Evolutionary conservation across 768 basidiomycete genomes (phyloP), one percentile per base, ranked within the genome.

Genomic region (Tulasnella sp.): DNA sequence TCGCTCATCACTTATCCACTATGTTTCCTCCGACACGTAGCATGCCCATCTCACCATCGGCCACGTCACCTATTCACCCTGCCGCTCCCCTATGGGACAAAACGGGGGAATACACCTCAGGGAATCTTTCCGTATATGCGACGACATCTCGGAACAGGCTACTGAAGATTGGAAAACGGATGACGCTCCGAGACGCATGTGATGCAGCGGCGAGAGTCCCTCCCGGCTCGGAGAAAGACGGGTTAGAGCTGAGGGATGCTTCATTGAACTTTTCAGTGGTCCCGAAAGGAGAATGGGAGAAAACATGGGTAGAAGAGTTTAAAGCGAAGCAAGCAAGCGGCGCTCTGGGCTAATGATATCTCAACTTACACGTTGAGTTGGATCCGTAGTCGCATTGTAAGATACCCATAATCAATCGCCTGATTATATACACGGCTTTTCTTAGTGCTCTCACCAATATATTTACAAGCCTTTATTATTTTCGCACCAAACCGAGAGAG

Each of bases 141-240:
- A 83, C 84, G 67, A 97, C 93, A 10, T 73, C 74, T 61, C 71
- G 78, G 60, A 85, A 80, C 66, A 78, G 90, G 41, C 70, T 98
- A 48, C 73, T 99, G 60, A 99, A 93, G 71, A 81, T 94, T 3
- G 94, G 93, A 12, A 88, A 84, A 73, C 91, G 87, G 69, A 84
- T 94, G 81, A 85, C 85, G 10, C 73, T 98, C 60, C 57, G 57
- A 4, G 57, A 59, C 19, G 57, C 57, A 9, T 59, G 57, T 31
- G 57, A 59, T 34, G 57, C 49, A 12, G 57, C 57, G 2, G 72
- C 77, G 48, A 87, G 92, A 65, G 84, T 94, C 2, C 84, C 83
- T 64, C 71, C 70, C 9, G 81, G 79, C 2, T 78, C 84, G 0
- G 63, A 52, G 2, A 73, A 72, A 62, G 93, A 98, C 68, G 92